These are phyloP conservation scores for Phialemonium atrogriseum DNA, from an alignment of 2,329 filamentous ascomycete genomes.

Conservation along the genomic window DNA sequence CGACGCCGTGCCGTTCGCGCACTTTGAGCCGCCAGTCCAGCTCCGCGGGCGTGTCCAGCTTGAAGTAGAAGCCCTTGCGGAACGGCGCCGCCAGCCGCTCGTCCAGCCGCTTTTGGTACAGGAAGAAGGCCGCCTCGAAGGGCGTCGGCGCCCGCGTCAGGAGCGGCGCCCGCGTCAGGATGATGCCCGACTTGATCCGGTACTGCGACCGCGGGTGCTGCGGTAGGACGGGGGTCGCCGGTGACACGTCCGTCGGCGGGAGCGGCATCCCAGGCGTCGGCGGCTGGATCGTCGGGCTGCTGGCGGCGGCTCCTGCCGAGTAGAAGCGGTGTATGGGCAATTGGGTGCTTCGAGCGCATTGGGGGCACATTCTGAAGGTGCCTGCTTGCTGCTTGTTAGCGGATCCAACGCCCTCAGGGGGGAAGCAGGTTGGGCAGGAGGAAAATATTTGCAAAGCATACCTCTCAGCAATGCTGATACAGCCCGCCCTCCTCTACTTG, in stretches of 20 bases:
- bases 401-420: too few relatives aligned
- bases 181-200: conserved; percentile 56
- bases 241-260: conserved; percentile 18
- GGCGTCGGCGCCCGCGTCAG: conserved; percentile 75
- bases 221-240: conserved; percentile 17
- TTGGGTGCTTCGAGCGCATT: conserved; percentile 23
- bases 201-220: conserved; percentile 22
- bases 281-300: conserved; percentile 13
- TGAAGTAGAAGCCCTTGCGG: conserved; percentile 89
- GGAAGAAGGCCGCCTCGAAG: conserved; percentile 89
- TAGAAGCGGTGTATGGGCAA: conserved; percentile 22
- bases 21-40: conserved; percentile 88
- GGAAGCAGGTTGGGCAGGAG: too few relatives aligned
- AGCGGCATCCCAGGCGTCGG: conserved; percentile 16
- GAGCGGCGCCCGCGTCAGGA: conserved; percentile 81
- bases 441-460: conserved; percentile 21
- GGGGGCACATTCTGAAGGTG: conserved; percentile 20
- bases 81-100: conserved; percentile 86
- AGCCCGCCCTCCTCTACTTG: conserved; percentile 47
- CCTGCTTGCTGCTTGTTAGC: conserved; percentile 14
- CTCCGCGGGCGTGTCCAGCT: conserved; percentile 74
- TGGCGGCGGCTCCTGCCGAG: conserved; percentile 20
- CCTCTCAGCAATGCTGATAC: conserved; percentile 41
- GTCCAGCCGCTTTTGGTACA: conserved; percentile 95
- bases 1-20: conserved; percentile 60